Evolutionary conservation across 2,329 filamentous ascomycete genomes (phyloP).

Genomic region (Verticillium zaregamsianum): DNA sequence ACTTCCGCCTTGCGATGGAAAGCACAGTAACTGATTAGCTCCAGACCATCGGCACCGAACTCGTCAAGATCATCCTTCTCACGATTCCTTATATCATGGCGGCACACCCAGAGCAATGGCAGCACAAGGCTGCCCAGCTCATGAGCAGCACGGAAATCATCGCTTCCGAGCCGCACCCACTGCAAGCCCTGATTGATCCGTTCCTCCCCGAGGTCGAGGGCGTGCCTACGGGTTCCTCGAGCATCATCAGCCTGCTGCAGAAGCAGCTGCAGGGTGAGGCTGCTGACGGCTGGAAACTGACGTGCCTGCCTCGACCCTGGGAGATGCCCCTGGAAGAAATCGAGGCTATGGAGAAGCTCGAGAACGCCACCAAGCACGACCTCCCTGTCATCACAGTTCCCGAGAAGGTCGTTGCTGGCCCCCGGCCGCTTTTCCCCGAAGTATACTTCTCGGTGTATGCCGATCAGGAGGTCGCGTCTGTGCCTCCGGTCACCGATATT

Average conservation of each 20-base stretch:
- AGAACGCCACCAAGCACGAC: slow-evolving; percentile 63
- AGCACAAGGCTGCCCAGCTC: slow-evolving; percentile 70
- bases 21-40: neutral
- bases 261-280: slow-evolving; percentile 79
- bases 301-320: slow-evolving; percentile 65
- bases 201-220: slow-evolving; percentile 64
- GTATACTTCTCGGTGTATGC: slow-evolving; percentile 90
- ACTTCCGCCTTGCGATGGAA: neutral
- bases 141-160: slow-evolving; percentile 96
- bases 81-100: slow-evolving; percentile 89
- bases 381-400: slow-evolving; percentile 77
- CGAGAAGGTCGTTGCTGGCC: slow-evolving; percentile 67
- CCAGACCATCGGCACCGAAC: slow-evolving; percentile 70
- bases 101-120: slow-evolving; percentile 64
- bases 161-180: slow-evolving; percentile 77
- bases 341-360: slow-evolving; percentile 56
- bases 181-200: slow-evolving; percentile 83
- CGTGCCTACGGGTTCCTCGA: slow-evolving; percentile 59
- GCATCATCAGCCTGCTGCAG: slow-evolving; percentile 77
- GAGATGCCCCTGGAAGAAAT: slow-evolving; percentile 58
- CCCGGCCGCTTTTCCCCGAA: slow-evolving; percentile 81
- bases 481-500: slow-evolving; percentile 72
- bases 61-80: slow-evolving; percentile 94
- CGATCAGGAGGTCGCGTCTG: slow-evolving; percentile 82
- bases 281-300: slow-evolving; percentile 68